These are phyloP conservation scores for Trichoderma breve DNA, from an alignment of 2,329 filamentous ascomycete genomes.

Conservation along the genomic window DNA sequence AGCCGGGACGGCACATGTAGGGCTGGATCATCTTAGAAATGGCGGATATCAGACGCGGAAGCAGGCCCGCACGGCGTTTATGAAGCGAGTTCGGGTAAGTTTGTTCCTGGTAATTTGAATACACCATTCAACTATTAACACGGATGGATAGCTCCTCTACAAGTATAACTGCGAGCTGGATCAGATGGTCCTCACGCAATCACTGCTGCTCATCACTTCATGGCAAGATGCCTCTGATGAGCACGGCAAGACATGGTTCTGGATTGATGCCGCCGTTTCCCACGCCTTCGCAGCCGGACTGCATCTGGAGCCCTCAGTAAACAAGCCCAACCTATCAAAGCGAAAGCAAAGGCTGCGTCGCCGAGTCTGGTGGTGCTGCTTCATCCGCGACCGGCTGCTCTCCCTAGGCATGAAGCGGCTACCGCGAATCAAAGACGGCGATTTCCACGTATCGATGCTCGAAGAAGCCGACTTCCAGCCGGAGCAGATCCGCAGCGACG, in stretches of 20 bases:
- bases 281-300: conserved; percentile 16
- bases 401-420: conserved; percentile 12
- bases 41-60: conserved; percentile 4
- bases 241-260: conserved; percentile 16
- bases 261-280: conserved; percentile 13
- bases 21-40: not conserved
- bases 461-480: conserved; percentile 15
- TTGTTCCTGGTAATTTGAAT: not conserved
- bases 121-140: not conserved
- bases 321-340: conserved; percentile 11
- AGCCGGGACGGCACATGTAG: conserved; percentile 14
- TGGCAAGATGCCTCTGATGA: conserved; percentile 12
- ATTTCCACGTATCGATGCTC: conserved; percentile 13
- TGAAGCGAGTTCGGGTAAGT: conserved; percentile 6
- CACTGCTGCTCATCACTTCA: conserved; percentile 8
- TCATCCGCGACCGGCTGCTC: conserved; percentile 15
- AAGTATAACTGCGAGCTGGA: conserved; percentile 15
- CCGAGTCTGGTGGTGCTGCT: conserved; percentile 15
- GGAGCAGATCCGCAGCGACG: conserved; percentile 11
- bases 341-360: conserved; percentile 8
- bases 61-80: not conserved
- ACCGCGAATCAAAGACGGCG: conserved; percentile 9
- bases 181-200: conserved; percentile 14
- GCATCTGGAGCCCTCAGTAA: conserved; percentile 4
- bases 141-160: not conserved